A percentile compares a stretch with the other conserved stretches of the same genome.
These are phyloP conservation scores for Mycothermus thermophilus DNA, from an alignment of 495 filamentous ascomycete species.

Conservation along the genomic window DNA sequence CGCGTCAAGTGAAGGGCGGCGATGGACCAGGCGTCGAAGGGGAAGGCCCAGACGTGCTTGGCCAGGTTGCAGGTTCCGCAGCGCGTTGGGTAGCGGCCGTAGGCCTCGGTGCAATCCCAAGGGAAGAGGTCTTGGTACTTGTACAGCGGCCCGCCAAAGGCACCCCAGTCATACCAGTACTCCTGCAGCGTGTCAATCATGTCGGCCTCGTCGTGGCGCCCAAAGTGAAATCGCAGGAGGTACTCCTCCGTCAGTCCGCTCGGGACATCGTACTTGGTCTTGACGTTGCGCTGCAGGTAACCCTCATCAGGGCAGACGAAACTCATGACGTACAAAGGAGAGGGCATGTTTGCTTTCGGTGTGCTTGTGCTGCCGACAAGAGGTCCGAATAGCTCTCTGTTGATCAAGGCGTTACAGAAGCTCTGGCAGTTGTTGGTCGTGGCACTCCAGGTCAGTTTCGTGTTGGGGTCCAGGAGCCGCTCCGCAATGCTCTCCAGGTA, in stretches of 20 bases:
- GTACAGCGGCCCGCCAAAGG: conserved; percentile 24
- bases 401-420: conserved; percentile 23
- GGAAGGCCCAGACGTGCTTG: conserved; percentile 32
- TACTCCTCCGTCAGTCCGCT: conserved; percentile 30
- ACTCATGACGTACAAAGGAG: conserved; percentile 25
- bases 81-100: conserved; percentile 15
- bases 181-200: conserved; percentile 27
- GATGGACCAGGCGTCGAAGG: conserved; percentile 33
- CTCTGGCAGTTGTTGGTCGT: conserved; percentile 23
- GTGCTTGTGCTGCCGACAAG: too few species aligned
- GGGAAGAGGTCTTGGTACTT: conserved; percentile 26
- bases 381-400: conserved; percentile 17
- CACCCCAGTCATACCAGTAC: conserved; percentile 34
- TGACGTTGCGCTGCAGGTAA: conserved; percentile 6
- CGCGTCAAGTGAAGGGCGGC: conserved; percentile 21
- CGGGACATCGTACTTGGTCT: conserved; percentile 29
- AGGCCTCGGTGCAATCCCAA: conserved; percentile 36
- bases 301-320: conserved; percentile 22
- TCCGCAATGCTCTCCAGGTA: conserved; percentile 13
- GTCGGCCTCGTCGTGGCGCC: too few species aligned
- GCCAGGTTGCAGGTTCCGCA: conserved; percentile 29
- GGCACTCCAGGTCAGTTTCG: conserved; percentile 11
- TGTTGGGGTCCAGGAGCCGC: conserved; percentile 14
- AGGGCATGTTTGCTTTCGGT: too few species aligned
- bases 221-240: conserved; percentile 25